Evolutionary conservation across 140 eudicot genomes (phyloP).

Genomic region (Flaveria floridana): DNA sequence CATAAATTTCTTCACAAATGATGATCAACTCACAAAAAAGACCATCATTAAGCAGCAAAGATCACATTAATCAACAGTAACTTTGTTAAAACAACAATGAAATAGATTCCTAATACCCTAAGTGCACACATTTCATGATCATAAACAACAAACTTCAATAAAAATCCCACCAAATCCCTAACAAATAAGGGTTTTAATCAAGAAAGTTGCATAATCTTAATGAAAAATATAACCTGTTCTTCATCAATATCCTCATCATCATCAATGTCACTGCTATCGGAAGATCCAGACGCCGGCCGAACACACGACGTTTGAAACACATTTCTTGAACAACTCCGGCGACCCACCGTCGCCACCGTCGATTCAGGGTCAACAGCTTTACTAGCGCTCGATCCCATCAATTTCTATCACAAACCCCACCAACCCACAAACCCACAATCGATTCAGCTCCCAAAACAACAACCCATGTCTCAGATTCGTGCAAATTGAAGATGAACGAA

Average conservation of each 20-base stretch:
- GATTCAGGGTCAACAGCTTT: conserved; percentile 51
- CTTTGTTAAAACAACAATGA: neutral
- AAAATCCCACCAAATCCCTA: neutral
- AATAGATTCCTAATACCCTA: conserved; percentile 8
- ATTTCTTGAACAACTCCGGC: conserved; percentile 47
- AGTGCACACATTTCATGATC: neutral
- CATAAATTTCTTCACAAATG: neutral
- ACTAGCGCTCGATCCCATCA: conserved; percentile 76
- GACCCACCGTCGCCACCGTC: conserved; percentile 26
- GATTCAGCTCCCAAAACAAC: conserved; percentile 12
- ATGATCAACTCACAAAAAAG: neutral
- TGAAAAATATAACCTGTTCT: conserved; percentile 38
- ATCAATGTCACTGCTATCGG: conserved; percentile 34
- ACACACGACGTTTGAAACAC: conserved; percentile 64
- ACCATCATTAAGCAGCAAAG: neutral
- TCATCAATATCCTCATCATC: conserved; percentile 32
- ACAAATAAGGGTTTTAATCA: neutral
- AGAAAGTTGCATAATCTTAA: neutral
- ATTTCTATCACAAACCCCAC: neutral
- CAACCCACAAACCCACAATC: conserved; percentile 4
- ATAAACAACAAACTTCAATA: neutral
- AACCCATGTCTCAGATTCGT: conserved; percentile 22
- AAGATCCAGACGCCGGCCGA: conserved; percentile 51
- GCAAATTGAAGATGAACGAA: neutral
- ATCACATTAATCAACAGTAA: neutral